A percentile compares a stretch with the other conserved stretches of the same genome.
phyloP scores from a whole-genome alignment of 768 basidiomycete genomes.

The Kwoniella shandongensis region DNA sequence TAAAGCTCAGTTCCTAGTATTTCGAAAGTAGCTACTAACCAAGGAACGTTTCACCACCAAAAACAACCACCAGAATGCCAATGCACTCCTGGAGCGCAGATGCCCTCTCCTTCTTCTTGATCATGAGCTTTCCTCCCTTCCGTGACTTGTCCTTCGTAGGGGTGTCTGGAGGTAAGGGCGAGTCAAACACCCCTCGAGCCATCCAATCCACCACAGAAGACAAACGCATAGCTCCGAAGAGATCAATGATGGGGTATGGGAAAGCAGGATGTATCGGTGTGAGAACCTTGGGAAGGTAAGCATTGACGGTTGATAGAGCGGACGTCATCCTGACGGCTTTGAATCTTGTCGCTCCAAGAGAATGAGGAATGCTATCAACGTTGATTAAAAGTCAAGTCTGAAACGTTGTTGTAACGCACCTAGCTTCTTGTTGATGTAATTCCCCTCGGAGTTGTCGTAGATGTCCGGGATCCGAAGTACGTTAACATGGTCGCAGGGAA shows the following conservation, averaged over 20 bases:
- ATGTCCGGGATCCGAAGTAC: no score
- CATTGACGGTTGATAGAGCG: constrained; percentile 8
- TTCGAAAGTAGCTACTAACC: no score
- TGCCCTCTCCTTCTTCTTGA: constrained; percentile 18
- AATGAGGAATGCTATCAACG: neutral
- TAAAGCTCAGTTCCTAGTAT: neutral
- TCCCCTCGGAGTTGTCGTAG: no score
- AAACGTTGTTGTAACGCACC: neutral
- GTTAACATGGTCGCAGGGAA: no score
- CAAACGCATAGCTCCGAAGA: constrained; percentile 38
- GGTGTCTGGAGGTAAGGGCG: constrained; percentile 7
- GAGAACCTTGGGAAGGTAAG: constrained; percentile 15
- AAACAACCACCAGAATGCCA: constrained; percentile 47
- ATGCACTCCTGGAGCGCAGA: constrained; percentile 41
- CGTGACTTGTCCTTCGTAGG: constrained; percentile 8
- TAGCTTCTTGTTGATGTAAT: neutral
- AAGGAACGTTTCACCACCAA: constrained; percentile 52
- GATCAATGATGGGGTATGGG: constrained; percentile 34
- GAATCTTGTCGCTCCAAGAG: no score
- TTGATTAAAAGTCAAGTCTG: neutral
- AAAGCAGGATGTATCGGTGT: constrained; percentile 31
- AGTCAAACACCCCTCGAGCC: constrained; percentile 33
- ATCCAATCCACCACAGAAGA: constrained; percentile 42
- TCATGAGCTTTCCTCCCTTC: constrained; percentile 8
- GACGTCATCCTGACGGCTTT: neutral